These are phyloP conservation scores for Hamigera avellanea DNA, from an alignment of 495 filamentous ascomycete genomes.

Conservation along the genomic window DNA sequence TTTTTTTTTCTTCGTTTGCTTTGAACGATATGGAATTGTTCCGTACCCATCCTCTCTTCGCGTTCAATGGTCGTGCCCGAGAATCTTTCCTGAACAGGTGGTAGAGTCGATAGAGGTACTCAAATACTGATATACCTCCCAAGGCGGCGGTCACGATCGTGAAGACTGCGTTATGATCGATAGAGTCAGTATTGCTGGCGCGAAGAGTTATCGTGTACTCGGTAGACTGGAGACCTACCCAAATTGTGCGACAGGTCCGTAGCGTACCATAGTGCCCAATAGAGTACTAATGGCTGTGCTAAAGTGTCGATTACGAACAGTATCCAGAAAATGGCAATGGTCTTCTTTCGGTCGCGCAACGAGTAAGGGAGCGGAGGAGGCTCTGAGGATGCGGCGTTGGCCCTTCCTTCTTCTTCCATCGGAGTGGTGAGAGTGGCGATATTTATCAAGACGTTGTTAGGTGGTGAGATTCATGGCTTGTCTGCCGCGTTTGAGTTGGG, in stretches of 20 bases:
- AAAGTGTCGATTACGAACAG: constrained; percentile 43
- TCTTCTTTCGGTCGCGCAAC: constrained; percentile 38
- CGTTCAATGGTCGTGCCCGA: constrained; percentile 41
- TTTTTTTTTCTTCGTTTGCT: not conserved
- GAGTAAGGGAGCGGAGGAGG: constrained; percentile 48
- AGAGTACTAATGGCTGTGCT: constrained; percentile 42
- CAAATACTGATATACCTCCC: constrained; percentile 48
- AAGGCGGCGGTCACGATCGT: constrained; percentile 45
- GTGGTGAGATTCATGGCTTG: not conserved
- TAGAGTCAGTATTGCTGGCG: too few species aligned
- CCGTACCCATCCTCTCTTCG: constrained; percentile 35
- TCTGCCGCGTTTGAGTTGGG: not conserved
- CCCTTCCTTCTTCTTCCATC: constrained; percentile 26
- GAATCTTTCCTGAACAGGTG: constrained; percentile 35
- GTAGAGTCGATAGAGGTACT: constrained; percentile 39
- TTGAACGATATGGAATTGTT: not conserved
- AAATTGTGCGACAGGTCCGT: constrained; percentile 43
- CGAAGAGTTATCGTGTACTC: too few species aligned
- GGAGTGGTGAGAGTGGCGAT: constrained; percentile 8
- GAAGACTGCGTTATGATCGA: constrained; percentile 28
- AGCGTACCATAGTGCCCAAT: constrained; percentile 45
- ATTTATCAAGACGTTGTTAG: not conserved
- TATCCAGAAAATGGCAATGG: constrained; percentile 47
- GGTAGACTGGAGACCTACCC: constrained; percentile 33
- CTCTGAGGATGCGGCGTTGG: constrained; percentile 10